Conservation (phyloP, 1,284 basidiomycete genomes). For the Leccinum subfulvum region DNA sequence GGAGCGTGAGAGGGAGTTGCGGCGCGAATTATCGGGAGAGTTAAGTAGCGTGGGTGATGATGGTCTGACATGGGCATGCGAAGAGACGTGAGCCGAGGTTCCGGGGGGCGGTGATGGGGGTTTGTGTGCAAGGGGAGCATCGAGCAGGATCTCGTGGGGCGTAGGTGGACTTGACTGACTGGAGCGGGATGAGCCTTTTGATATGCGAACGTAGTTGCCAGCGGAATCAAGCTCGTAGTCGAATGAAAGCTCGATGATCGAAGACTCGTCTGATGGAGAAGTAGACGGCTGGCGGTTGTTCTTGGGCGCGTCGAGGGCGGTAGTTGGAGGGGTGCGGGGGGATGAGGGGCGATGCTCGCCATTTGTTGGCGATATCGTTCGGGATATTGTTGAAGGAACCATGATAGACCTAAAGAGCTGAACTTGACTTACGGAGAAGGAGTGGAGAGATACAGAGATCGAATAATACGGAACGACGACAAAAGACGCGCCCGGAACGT, state of each 20-base stretch:
- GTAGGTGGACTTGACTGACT: constrained; percentile 41
- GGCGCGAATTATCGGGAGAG: constrained; percentile 38
- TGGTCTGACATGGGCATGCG: constrained; percentile 27
- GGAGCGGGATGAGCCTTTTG: constrained; percentile 40
- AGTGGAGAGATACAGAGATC: constrained; percentile 1
- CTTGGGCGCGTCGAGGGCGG: constrained; percentile 30
- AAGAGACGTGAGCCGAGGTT: constrained; percentile 20
- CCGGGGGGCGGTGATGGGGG: constrained; percentile 26
- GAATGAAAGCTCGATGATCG: constrained; percentile 69
- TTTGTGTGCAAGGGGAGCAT: constrained; percentile 23
- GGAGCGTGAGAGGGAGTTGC: constrained; percentile 60
- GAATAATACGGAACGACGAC: constrained; percentile 7
- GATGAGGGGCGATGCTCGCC: constrained; percentile 34
- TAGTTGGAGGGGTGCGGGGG: constrained; percentile 30
- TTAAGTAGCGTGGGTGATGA: constrained; percentile 36
- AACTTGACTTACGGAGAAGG: constrained; percentile 18
- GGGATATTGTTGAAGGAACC: constrained; percentile 24
- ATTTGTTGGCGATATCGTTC: constrained; percentile 31
- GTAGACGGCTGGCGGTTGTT: constrained; percentile 37
- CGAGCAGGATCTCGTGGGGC: constrained; percentile 32
- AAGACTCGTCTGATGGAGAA: constrained; percentile 56
- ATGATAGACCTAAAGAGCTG: constrained; percentile 15
- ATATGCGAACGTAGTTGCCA: constrained; percentile 58
- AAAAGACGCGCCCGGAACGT: constrained; percentile 22
- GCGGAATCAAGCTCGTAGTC: constrained; percentile 61